A percentile compares a stretch with the other conserved stretches of the same genome.
These are phyloP conservation scores for Houttuynia cordata DNA, from an alignment of 164 flowering plant genomes.

Conservation along the genomic window DNA sequence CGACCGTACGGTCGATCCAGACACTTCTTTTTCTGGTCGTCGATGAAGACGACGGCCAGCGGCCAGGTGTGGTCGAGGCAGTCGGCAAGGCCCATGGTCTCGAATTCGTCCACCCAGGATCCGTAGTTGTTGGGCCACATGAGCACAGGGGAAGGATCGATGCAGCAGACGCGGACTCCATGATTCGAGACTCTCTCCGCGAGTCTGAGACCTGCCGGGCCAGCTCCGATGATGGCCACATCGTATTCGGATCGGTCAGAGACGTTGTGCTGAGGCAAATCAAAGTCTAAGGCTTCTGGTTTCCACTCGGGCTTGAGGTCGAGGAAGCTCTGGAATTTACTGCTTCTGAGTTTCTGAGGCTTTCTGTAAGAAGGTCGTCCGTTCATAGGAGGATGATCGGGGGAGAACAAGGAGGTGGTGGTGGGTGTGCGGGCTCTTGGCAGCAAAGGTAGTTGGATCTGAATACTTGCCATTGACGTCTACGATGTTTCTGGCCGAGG, in stretches of 20 bases:
- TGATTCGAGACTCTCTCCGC: constrained; percentile 45
- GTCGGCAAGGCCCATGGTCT: constrained; percentile 35
- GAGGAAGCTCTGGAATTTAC: constrained; percentile 35
- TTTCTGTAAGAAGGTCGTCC: constrained; percentile 10
- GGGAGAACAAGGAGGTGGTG: background rate
- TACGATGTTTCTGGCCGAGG: background rate
- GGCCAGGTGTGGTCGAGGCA: constrained; percentile 65
- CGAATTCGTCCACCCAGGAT: constrained; percentile 76
- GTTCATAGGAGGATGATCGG: background rate
- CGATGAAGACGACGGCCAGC: constrained; percentile 30
- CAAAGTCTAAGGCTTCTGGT: constrained; percentile 29
- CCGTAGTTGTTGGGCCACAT: constrained; percentile 77
- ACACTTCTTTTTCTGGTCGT: constrained; percentile 43
- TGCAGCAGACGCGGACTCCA: constrained; percentile 55
- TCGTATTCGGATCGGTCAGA: constrained; percentile 30
- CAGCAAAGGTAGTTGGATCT: background rate
- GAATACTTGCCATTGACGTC: background rate
- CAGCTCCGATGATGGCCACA: constrained; percentile 58
- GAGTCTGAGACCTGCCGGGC: constrained; percentile 67
- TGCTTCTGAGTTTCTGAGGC: constrained; percentile 10
- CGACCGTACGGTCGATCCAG: constrained; percentile 57
- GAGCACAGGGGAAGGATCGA: constrained; percentile 68
- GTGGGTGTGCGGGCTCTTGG: background rate
- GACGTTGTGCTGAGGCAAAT: constrained; percentile 25
- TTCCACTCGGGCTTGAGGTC: constrained; percentile 39